Evolutionary conservation across 345 rosid species (phyloP), one percentile per base, ranked within the genome.

Genomic region (Linum lewisii): DNA sequence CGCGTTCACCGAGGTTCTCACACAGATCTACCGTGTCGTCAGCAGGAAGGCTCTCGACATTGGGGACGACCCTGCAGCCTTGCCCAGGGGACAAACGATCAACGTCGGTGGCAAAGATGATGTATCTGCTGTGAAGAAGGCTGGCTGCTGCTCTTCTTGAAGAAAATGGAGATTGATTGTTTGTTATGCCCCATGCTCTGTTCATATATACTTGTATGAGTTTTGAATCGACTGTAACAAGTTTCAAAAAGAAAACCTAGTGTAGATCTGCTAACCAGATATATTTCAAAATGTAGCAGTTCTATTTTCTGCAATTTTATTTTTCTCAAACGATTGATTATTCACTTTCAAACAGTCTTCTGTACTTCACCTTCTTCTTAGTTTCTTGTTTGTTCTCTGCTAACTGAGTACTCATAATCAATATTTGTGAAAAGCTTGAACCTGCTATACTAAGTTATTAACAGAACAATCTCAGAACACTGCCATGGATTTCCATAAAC

Each of bases 21-120:
- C 70, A 38, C 74, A 71, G 66, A 71, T 65, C 24, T 71, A 65
- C 38, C 66, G 63, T 22, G 74, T 65, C 8, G 70, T 71, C 5
- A 71, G 74, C 66, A 71, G 69, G 74, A 71, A 71, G 23, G 63
- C 67, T 38, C 70, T 71, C 13, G 74, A 71, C 49, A 47, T 65
- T 22, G 74, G 74, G 7, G 70, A 65, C 26, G 74, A 71, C 29
- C 60, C 66, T 2, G 69, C 74, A 4, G 55, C 63, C 34, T 29
- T 61, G 66, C 70, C 74, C 18, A 51, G 38, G 26, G 74, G 74
- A n/a, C 74, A 70, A 54, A 70, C 66, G 14, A 70, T 70, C 59
- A 70, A 70, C 13, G 69, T 70, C n/a, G 74, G 74, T 7, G 52
- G 66, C 45, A 65, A 18, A 61, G 74, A 70, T 22, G 74, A 70